A percentile compares a stretch with the other conserved stretches of the same genome.
Evolutionary conservation across 257 asterid genomes (phyloP).

Genomic region (Capsicum chinense): DNA sequence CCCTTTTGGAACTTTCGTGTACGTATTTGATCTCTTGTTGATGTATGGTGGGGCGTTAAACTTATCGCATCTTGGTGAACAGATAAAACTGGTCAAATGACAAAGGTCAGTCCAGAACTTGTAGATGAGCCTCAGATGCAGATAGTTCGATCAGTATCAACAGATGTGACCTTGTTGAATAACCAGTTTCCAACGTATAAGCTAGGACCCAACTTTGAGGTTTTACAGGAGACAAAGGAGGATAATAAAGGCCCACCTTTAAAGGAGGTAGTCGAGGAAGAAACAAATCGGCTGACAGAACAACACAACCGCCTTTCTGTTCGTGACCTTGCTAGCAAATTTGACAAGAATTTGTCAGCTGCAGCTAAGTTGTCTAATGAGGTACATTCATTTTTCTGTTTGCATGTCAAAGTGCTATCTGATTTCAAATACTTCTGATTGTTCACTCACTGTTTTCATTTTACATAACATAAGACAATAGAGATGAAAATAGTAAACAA

Average conservation of each 20-base stretch:
- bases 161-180: constrained; percentile 73
- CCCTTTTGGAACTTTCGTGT: neutral
- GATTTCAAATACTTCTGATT: neutral
- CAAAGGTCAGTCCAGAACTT: constrained; percentile 85
- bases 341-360: constrained; percentile 94
- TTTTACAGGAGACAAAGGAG: constrained; percentile 75
- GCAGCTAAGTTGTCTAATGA: constrained; percentile 93
- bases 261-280: constrained; percentile 81
- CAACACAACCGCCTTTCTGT: constrained; percentile 95
- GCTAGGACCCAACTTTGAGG: constrained; percentile 83
- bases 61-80: constrained; percentile 21
- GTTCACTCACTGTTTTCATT: neutral
- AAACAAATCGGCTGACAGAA: constrained; percentile 66
- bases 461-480: neutral
- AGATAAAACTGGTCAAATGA: constrained; percentile 58
- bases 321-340: constrained; percentile 92
- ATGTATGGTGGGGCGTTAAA: neutral
- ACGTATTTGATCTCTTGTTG: neutral
- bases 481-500: neutral
- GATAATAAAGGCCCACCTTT: constrained; percentile 76
- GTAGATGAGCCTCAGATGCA: constrained; percentile 64
- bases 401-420: neutral
- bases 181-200: constrained; percentile 82
- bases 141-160: constrained; percentile 63
- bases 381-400: constrained; percentile 46